Base-by-base conservation (phyloP, 2,329 filamentous ascomycete species). In the Plenodomus lindquistii region DNA sequence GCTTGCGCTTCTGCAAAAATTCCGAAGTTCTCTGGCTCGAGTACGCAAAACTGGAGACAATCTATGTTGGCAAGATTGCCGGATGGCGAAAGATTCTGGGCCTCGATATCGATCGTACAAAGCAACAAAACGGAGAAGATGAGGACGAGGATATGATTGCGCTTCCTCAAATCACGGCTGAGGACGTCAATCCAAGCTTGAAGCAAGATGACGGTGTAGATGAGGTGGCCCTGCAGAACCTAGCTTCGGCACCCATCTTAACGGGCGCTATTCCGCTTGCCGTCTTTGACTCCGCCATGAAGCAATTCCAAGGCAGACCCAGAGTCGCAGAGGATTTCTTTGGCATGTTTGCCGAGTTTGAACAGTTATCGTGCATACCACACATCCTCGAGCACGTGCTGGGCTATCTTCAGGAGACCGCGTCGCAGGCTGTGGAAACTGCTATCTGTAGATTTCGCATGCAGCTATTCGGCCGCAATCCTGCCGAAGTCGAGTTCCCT, bases 191-290 rank as follows among this genome's bases (percentile, higher is more conserved):
- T 45, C 79, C 84, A 4, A 83, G 61, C 73, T 74, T 75, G 36
- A 45, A 77, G 55, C 75, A 80, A 66, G 68, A 80, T 70, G 81
- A 73, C 45, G 70, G 74, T 43, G 66, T 73, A 47, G 74, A 80
- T 45, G 75, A 84, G 62, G 72, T 77, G 59, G 78, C 79, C 44
- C 76, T 96, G 55, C 79, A 87, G 64, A 85, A 84, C 52, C 74
- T 88, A 15, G 81, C 82, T 31, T 77, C 80, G 48, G 93, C 91
- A 40, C 91, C 93, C 3, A 91, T 91, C 9, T 80, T 97, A 55
- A 89, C 88, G 51, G 94, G 94, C n/a, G 94, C 91, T 15, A 96
- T 99, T 59, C 92, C 94, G 2, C 82, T 91, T 46, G 91, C 93
- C 34, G 89, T 99, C 40, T 97, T 96, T 66, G 91, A 96, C 64